Percentiles rank a stretch among this genome's conserved stretches.
Conservation (phyloP, 495 filamentous ascomycete genomes). For the Jackrogersella minutella region DNA sequence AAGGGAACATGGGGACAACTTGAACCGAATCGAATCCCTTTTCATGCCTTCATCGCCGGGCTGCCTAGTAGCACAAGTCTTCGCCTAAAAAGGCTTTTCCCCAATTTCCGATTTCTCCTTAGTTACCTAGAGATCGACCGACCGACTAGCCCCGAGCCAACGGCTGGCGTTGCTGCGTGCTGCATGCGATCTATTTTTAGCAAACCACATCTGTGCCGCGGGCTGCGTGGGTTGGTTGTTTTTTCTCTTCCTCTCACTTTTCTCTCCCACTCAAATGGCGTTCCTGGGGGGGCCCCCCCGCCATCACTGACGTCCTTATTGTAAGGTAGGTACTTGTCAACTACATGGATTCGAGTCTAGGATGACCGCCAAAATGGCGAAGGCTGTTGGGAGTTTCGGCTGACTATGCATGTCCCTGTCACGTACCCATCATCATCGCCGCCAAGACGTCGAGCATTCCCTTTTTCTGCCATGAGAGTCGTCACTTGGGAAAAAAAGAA, state of each 20-base stretch:
- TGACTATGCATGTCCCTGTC: constrained; percentile 20
- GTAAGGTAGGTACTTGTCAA: constrained; percentile 30
- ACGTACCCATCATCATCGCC: constrained; percentile 35
- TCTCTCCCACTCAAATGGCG: too few relatives aligned
- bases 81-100: constrained; percentile 12
- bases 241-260: constrained; percentile 1
- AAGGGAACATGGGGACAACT: constrained; percentile 11
- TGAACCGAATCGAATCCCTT: background rate
- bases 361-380: constrained; percentile 11
- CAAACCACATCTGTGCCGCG: constrained; percentile 23
- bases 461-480: constrained; percentile 43
- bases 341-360: constrained; percentile 28
- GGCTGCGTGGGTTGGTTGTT: constrained; percentile 9
- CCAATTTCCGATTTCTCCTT: constrained; percentile 38
- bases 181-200: constrained; percentile 32
- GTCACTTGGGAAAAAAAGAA: constrained; percentile 41
- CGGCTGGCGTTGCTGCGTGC: constrained; percentile 11
- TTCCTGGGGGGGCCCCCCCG: constrained; percentile 26
- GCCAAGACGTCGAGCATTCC: constrained; percentile 47
- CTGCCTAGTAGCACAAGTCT: constrained; percentile 2
- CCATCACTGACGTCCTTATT: constrained; percentile 29
- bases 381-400: constrained; percentile 9
- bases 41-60: background rate
- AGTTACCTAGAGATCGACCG: constrained; percentile 20
- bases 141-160: constrained; percentile 37